Evolutionary conservation across 345 rosid species (phyloP), one percentile per base, ranked within the genome.

Genomic region (Gossypium mustelinum): DNA sequence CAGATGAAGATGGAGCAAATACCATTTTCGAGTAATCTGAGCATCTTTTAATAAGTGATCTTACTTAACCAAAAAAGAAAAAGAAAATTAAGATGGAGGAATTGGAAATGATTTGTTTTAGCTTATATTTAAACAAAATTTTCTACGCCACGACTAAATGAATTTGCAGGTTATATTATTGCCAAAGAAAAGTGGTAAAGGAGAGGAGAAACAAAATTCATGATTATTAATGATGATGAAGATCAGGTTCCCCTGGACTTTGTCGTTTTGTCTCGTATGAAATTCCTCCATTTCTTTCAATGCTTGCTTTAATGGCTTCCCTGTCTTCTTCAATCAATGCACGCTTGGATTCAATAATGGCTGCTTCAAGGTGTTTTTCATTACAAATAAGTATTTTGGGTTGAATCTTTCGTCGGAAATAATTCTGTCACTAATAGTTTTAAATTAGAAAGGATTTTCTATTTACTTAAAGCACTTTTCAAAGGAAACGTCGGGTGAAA

Each of bases 241-340:
- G 90, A 78, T 88, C 89, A n/a, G 91, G 91, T 55, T 94, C 92
- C 13, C 97, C 97, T n/a, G 94, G 97, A 77, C 91, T 87, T 0
- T 76, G 71, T 63, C 90, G 61, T 41, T 71, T 74, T 41, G 94
- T 69, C 56, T 81, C 71, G 18, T 78, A 74, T 73, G 74, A 80
- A 69, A n/a, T 79, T 50, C 86, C 87, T 55, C 58, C 58, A 27
- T 84, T 82, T 76, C 86, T 85, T 22, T 44, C 22, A 39, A 85
- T 73, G 76, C 86, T 89, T 22, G 79, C 82, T 50, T 81, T 77
- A 81, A 86, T 74, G 68, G 81, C 85, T 75, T 83, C 70, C 70
- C 75, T 81, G 14, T 85, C 86, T 56, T 74, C 83, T 78, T 82
- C 85, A 74, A 84, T 85, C 81, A 85, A 69, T 70, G 81, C 77